A percentile compares a stretch with the other conserved stretches of the same genome.
These are phyloP conservation scores for Cochlearia excelsa DNA, from an alignment of 345 rosid genomes.

Conservation along the genomic window DNA sequence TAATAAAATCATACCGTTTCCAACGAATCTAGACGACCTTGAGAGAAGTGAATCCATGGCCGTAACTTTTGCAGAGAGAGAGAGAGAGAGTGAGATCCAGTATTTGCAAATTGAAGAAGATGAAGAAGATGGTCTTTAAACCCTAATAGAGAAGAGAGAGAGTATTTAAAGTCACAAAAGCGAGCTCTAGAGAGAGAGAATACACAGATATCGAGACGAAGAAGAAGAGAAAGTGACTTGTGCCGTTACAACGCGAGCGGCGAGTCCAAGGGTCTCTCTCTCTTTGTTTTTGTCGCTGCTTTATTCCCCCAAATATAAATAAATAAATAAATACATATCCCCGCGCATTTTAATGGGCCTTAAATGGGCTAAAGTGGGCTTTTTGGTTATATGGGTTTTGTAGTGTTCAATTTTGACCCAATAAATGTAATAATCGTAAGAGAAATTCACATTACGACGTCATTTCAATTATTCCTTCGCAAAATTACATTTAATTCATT, in stretches of 20 bases:
- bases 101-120: background rate
- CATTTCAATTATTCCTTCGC: too few relatives aligned
- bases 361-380: background rate
- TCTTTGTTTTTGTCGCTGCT: slow-evolving; percentile 22
- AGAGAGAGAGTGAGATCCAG: background rate
- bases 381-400: too few relatives aligned
- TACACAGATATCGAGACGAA: too few relatives aligned
- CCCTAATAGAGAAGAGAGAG: slow-evolving; percentile 3
- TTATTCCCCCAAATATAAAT: background rate
- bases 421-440: too few relatives aligned
- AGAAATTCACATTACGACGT: too few relatives aligned
- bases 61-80: background rate
- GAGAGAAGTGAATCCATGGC: slow-evolving; percentile 28
- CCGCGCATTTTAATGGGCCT: slow-evolving; percentile 25
- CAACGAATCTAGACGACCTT: slow-evolving; percentile 22
- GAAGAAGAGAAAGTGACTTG: slow-evolving; percentile 6
- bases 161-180: background rate
- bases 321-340: background rate
- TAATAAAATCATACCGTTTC: slow-evolving; percentile 15
- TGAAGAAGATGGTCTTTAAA: slow-evolving; percentile 15
- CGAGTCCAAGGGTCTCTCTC: slow-evolving; percentile 6
- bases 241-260: slow-evolving; percentile 25
- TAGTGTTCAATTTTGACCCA: too few relatives aligned
- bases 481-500: too few relatives aligned
- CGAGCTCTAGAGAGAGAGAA: slow-evolving; percentile 11